Percentiles rank a stretch among this genome's conserved stretches.
phyloP scores from a whole-genome alignment of 176 grass and related monocot species.

The Pharus latifolius region DNA sequence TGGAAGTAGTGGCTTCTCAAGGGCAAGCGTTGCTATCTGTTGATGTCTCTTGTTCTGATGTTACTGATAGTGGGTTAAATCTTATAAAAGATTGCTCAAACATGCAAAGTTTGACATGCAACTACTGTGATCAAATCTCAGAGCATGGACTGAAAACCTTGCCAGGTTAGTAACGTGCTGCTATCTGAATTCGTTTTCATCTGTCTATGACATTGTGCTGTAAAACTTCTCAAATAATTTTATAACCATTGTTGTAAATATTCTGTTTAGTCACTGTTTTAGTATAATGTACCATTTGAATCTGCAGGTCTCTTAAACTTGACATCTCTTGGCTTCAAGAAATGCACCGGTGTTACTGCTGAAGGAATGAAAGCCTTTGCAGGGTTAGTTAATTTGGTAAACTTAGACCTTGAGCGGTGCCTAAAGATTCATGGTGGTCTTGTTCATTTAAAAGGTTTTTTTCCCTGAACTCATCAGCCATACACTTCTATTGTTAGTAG shows the following conservation, averaged over 20 bases:
- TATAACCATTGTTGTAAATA: not conserved
- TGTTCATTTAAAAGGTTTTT: slow-evolving; percentile 80
- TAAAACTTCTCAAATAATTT: not conserved
- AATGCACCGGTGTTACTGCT: slow-evolving; percentile 58
- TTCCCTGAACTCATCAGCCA: slow-evolving; percentile 1
- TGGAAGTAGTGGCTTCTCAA: slow-evolving; percentile 77
- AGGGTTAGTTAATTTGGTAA: slow-evolving; percentile 77
- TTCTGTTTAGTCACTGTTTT: not conserved
- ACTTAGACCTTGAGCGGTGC: slow-evolving; percentile 84
- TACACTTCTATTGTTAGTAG: too few species aligned
- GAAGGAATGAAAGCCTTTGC: slow-evolving; percentile 77
- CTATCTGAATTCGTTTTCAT: slow-evolving; percentile 14
- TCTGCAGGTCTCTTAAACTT: slow-evolving; percentile 72
- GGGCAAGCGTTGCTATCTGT: slow-evolving; percentile 81
- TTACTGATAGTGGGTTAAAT: slow-evolving; percentile 67
- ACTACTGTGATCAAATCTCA: slow-evolving; percentile 89
- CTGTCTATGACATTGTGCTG: not conserved
- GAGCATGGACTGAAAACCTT: slow-evolving; percentile 62
- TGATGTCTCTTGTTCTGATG: slow-evolving; percentile 89
- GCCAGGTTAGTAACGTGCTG: slow-evolving; percentile 36
- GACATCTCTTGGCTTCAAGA: slow-evolving; percentile 82
- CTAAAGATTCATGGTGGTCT: slow-evolving; percentile 75
- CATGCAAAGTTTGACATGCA: slow-evolving; percentile 68
- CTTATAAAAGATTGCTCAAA: slow-evolving; percentile 63
- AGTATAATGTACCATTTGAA: not conserved